These are phyloP conservation scores for Trichoderma citrinoviride DNA, from an alignment of 2,329 filamentous ascomycete genomes.

Conservation along the genomic window DNA sequence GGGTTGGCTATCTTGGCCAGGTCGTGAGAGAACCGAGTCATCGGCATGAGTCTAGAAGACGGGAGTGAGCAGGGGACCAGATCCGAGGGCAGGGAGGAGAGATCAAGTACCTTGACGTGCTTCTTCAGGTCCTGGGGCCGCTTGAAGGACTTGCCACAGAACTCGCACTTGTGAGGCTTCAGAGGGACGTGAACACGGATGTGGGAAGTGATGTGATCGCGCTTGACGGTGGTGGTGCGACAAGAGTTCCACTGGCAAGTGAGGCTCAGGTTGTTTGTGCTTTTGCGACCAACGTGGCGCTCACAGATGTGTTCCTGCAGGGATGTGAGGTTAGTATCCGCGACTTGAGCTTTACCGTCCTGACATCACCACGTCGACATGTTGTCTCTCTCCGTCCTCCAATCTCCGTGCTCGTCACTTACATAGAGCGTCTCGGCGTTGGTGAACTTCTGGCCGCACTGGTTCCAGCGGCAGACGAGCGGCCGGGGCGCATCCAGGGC, in stretches of 20 bases:
- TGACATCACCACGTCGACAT: no score
- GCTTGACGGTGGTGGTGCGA: constrained; percentile 95
- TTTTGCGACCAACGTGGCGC: constrained; percentile 96
- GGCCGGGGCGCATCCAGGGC: background rate
- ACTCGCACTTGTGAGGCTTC: constrained; percentile 98
- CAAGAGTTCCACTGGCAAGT: constrained; percentile 97
- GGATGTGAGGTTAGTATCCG: background rate
- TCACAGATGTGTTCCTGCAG: constrained; percentile 93
- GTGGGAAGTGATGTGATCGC: constrained; percentile 98
- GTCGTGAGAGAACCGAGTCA: constrained; percentile 71
- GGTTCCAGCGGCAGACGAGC: constrained; percentile 59
- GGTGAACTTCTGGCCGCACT: constrained; percentile 57
- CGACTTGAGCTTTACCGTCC: background rate
- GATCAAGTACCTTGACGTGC: constrained; percentile 73
- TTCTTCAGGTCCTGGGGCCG: constrained; percentile 98
- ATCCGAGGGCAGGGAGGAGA: background rate
- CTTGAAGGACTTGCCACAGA: constrained; percentile 99
- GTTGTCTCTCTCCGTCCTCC: background rate
- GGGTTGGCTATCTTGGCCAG: constrained; percentile 51
- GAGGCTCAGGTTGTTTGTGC: constrained; percentile 96
- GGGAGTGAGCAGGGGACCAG: constrained; percentile 27
- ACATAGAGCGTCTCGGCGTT: constrained; percentile 60
- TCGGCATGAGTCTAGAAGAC: constrained; percentile 75
- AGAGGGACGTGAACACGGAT: constrained; percentile 98
- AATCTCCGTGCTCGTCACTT: constrained; percentile 33